phyloP scores from a whole-genome alignment of 2,329 filamentous ascomycete genomes.

The Botrytis medusae region DNA sequence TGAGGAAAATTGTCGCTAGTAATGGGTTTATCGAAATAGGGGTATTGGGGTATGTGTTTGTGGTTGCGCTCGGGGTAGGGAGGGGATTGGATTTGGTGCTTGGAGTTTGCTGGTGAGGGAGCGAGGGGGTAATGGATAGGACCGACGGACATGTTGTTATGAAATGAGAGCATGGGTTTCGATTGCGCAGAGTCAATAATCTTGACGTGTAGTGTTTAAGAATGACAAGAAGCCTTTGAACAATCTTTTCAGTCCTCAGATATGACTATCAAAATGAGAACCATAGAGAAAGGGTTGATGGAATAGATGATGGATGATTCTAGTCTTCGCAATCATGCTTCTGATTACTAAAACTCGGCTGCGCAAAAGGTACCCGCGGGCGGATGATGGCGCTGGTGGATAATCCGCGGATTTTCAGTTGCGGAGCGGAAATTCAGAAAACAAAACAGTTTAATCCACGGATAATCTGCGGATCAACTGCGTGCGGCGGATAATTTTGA shows the following conservation, averaged over 20 bases:
- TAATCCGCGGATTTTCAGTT: too few species aligned
- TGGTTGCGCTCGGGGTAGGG: slow-evolving; percentile 10
- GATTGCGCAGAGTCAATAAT: neutral
- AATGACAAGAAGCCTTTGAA: neutral
- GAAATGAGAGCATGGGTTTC: neutral
- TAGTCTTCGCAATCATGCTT: neutral
- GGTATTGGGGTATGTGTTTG: neutral
- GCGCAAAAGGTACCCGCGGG: too few species aligned
- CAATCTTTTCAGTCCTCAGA: neutral
- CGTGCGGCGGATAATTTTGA: too few species aligned
- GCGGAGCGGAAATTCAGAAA: too few species aligned
- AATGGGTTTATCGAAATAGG: neutral
- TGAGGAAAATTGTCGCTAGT: neutral
- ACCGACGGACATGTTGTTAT: neutral
- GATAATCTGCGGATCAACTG: too few species aligned
- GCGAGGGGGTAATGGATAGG: too few species aligned
- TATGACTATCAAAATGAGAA: neutral
- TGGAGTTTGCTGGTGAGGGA: slow-evolving; percentile 6
- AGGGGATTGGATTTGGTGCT: slow-evolving; percentile 11
- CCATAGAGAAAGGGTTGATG: neutral
- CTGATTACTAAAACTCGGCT: neutral
- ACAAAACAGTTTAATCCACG: too few species aligned
- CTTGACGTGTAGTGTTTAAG: neutral
- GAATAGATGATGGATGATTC: neutral
- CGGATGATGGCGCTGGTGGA: too few species aligned